Conservation (phyloP, 2,329 filamentous ascomycete species). For the Taxawa tesnikishii region DNA sequence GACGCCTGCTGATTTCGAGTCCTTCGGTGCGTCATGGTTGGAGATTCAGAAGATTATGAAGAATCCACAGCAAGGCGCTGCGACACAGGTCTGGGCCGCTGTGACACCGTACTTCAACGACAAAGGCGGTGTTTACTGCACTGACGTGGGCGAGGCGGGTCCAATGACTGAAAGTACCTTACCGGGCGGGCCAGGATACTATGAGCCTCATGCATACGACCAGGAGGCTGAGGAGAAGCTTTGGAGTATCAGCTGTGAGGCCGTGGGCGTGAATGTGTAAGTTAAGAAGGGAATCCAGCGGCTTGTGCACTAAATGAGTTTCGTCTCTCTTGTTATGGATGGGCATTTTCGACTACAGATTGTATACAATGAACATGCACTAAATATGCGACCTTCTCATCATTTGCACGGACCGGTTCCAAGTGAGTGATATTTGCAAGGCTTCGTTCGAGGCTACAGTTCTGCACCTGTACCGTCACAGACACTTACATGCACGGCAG, state of each 20-base stretch:
- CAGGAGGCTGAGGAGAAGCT: constrained; percentile 25
- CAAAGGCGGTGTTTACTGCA: constrained; percentile 34
- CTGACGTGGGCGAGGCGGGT: constrained; percentile 25
- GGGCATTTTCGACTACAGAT: no score
- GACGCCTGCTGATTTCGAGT: constrained; percentile 9
- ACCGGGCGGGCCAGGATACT: constrained; percentile 16
- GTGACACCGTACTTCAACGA: constrained; percentile 29
- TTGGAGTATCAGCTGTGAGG: constrained; percentile 26
- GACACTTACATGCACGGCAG: no score
- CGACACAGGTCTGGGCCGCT: constrained; percentile 36
- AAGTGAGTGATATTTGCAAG: no score
- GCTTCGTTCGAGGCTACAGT: no score
- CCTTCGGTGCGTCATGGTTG: neutral
- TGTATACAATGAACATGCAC: no score
- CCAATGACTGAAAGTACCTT: constrained; percentile 15
- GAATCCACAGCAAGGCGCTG: constrained; percentile 33
- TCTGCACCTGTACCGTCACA: no score
- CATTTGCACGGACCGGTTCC: no score
- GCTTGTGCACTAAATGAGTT: no score
- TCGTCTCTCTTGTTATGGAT: no score
- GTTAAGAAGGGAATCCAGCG: no score
- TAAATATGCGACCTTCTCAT: no score
- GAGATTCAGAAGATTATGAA: constrained; percentile 4
- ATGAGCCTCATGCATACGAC: constrained; percentile 24
- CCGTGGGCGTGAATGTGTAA: constrained; percentile 15